Evolutionary conservation across 306 rosid species (phyloP), one percentile per base, ranked within the genome.

Genomic region (Leucaena leucocephala): DNA sequence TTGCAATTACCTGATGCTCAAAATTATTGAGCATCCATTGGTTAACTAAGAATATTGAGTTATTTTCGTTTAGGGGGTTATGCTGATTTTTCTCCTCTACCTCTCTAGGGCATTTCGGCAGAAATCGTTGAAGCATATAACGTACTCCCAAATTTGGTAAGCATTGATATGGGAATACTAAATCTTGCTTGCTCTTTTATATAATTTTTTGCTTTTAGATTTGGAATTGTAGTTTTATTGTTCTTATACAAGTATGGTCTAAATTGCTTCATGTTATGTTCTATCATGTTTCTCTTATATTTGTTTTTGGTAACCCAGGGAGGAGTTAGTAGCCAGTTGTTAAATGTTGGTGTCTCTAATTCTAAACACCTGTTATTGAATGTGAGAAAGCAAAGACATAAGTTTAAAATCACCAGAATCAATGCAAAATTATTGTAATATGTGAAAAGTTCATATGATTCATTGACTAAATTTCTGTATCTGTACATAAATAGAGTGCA

Each of bases 81-180:
- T 76, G 70, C 22, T 57, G 58, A 59, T 66, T 33, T 58, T 76
- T 19, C 7, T 12, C 39, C 33, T 50, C 44, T 74, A 48, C 19
- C 21, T 81, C 68, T 73, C 39, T 81, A 94, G 98, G 82, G 69
- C 80, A 80, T 89, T 84, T 90, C 98, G 33, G 84, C 68, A 11
- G 85, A 85, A 59, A 89, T 90, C 65, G 87, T 94, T 39, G 98
- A 94, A 74, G 96, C 96, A 67, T 94, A 92, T 76, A 94, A 94
- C 86, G 79, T 90, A 67, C 86, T 90, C 33, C 98, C 98, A 42
- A 89, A 76, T 82, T 86, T 94, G 91, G 98, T 92, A 85, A 68
- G 90, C 46, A 17, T 64, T 81, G 48, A 61, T 78, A 75, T 71
- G 71, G 68, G 68, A 78, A 81, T 72, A 43, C 48, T 44, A 14